phyloP scores from a whole-genome alignment of 139 green algal species.

The Astrephomene gubernaculifera region DNA sequence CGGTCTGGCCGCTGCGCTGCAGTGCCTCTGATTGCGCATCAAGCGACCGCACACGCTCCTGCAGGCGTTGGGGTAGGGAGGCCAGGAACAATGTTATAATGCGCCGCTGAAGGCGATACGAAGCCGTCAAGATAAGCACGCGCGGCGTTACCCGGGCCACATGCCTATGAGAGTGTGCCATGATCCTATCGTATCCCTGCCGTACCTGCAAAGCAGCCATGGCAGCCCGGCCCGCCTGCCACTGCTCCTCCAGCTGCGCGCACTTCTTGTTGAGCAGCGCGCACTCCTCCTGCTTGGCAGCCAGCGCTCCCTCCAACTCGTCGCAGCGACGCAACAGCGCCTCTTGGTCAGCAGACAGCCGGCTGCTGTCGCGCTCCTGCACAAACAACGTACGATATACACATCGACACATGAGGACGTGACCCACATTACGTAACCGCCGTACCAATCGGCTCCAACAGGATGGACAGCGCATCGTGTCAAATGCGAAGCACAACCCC shows the following conservation, averaged over 20 bases:
- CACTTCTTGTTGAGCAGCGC: conserved; percentile 43
- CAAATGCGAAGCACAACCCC: too few relatives aligned
- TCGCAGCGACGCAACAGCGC: conserved; percentile 42
- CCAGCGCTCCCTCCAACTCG: conserved; percentile 35
- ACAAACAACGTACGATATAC: neutral
- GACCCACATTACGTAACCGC: too few relatives aligned
- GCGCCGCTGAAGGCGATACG: too few relatives aligned
- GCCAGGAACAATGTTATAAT: neutral
- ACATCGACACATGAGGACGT: too few relatives aligned
- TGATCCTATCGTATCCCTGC: neutral
- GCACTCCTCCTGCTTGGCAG: conserved; percentile 46
- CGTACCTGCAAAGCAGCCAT: conserved; percentile 36
- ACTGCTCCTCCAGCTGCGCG: conserved; percentile 47
- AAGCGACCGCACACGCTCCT: conserved; percentile 29
- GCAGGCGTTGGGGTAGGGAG: neutral
- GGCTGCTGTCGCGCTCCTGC: conserved; percentile 48
- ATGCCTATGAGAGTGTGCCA: too few relatives aligned
- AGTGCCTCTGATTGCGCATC: conserved; percentile 30
- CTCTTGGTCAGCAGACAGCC: conserved; percentile 50
- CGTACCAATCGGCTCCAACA: too few relatives aligned
- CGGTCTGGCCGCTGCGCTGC: conserved; percentile 22
- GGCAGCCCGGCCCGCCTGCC: conserved; percentile 12
- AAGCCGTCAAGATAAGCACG: neutral
- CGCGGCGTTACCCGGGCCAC: too few relatives aligned
- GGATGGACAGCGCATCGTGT: too few relatives aligned